Evolutionary conservation across 2,329 filamentous ascomycete genomes (phyloP).

Genomic region (Cytospora piceicola): DNA sequence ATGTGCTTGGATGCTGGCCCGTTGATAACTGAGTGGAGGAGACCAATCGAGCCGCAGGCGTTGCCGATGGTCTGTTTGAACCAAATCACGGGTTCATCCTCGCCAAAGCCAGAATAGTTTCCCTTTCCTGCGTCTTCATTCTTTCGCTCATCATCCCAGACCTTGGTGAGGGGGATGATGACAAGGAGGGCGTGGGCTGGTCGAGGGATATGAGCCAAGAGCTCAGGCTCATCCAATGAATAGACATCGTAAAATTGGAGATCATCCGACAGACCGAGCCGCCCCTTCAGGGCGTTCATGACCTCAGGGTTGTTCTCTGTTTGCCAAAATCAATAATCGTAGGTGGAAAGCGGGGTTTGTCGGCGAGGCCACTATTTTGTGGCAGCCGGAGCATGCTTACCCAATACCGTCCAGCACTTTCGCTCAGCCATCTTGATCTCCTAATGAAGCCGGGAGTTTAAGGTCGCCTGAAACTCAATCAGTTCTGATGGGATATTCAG

Average conservation of each 20-base stretch:
- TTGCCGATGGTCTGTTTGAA: constrained; percentile 85
- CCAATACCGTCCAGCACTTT: constrained; percentile 28
- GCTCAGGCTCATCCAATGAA: constrained; percentile 74
- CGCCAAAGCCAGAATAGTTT: constrained; percentile 46
- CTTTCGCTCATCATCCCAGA: constrained; percentile 41
- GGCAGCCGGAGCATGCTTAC: constrained; percentile 16
- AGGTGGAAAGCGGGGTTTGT: neutral
- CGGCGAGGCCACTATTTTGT: constrained; percentile 7
- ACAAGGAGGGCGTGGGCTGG: constrained; percentile 78
- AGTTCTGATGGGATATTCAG: constrained; percentile 27
- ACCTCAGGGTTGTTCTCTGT: constrained; percentile 72
- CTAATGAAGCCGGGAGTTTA: constrained; percentile 18
- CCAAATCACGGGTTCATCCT: constrained; percentile 72
- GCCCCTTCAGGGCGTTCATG: constrained; percentile 72
- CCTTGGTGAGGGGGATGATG: constrained; percentile 69
- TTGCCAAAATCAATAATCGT: constrained; percentile 12
- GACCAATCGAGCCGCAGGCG: constrained; percentile 78
- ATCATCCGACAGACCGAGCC: constrained; percentile 69
- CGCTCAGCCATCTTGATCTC: constrained; percentile 22
- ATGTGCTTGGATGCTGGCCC: constrained; percentile 63
- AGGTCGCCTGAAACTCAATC: constrained; percentile 6
- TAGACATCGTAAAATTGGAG: constrained; percentile 83
- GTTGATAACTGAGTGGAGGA: constrained; percentile 75
- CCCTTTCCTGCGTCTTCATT: constrained; percentile 63
- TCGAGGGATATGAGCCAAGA: constrained; percentile 77